Evolutionary conservation across 129 eudicot genomes (phyloP).

Genomic region (Lactuca saligna): DNA sequence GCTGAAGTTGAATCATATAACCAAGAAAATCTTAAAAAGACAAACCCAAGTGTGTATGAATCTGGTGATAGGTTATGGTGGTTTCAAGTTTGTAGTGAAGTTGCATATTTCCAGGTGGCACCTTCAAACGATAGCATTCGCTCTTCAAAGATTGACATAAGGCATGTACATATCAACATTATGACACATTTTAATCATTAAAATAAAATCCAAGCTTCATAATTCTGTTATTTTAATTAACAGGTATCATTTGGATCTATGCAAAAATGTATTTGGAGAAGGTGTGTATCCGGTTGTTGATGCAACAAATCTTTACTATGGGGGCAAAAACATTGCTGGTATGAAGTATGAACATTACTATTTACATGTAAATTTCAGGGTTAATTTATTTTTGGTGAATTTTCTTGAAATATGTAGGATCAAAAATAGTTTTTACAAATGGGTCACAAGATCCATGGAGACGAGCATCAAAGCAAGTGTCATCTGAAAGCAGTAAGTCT

Average conservation of each 20-base stretch:
- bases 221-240: background rate
- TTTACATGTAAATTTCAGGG: background rate
- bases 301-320: conserved; percentile 85
- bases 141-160: conserved; percentile 69
- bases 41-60: conserved; percentile 35
- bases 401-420: conserved; percentile 53
- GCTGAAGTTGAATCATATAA: conserved; percentile 61
- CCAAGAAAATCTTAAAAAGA: conserved; percentile 63
- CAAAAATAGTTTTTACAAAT: conserved; percentile 87
- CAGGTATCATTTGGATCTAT: conserved; percentile 98
- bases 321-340: conserved; percentile 94
- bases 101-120: conserved; percentile 97
- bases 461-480: conserved; percentile 91
- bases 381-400: background rate
- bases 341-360: conserved; percentile 1
- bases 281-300: conserved; percentile 79
- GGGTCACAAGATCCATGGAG: conserved; percentile 99
- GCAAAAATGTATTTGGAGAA: conserved; percentile 91
- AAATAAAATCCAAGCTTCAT: background rate
- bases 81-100: conserved; percentile 99
- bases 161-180: conserved; percentile 33
- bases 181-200: background rate
- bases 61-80: conserved; percentile 87
- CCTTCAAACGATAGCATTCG: conserved; percentile 88
- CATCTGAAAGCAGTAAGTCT: conserved; percentile 76